Evolutionary conservation across 2,329 filamentous ascomycete genomes (phyloP), one percentile per base, ranked within the genome.

Genomic region (Dryadomyces quercivorus): DNA sequence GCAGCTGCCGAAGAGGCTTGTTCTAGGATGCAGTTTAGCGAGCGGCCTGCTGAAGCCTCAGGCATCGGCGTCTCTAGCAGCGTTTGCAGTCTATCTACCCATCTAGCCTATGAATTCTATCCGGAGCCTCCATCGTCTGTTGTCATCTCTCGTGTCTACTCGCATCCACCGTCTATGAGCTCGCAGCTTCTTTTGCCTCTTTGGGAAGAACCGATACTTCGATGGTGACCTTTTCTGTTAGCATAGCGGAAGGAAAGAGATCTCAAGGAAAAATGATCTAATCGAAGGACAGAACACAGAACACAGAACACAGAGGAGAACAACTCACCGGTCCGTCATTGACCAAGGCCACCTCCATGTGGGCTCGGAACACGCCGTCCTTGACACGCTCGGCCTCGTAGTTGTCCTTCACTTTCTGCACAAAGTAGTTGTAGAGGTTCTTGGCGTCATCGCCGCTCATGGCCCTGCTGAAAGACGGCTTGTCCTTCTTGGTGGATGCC

Each of bases 321-420:
- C 18, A 21, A 36, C 26, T 51, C 66, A 85, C 82, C 53, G 83
- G 83, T 1, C 83, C 82, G 61, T 97, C 92, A 61, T 97, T 97
- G 51, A 96, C 83, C 34, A 96, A 71, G 50, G 87, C 86, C 56
- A 98, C 92, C 65, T 97, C 86, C 93, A 98, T 98, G 91, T 95
- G 96, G 51, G 93, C 93, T 65, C 95, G 92, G 68, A 98, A 98
- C 34, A 92, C 82, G n/a, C 94, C 93, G 66, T 98, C 85, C 66
- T 95, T 90, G 56, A 98, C 91, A 59, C 77, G 84, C 9, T 89
- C 86, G 7, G 78, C 69, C 5, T 73, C 68, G 67, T 97, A 95
- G 2, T 82, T 76, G 53, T 83, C 75, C 62, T 83, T 78, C 45
- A 97, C 82, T 62, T 86, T 87, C 51, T 79, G 72, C 61, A 91